Base-by-base conservation (phyloP, 2,329 filamentous ascomycete species). In the Botrytis tulipae region DNA sequence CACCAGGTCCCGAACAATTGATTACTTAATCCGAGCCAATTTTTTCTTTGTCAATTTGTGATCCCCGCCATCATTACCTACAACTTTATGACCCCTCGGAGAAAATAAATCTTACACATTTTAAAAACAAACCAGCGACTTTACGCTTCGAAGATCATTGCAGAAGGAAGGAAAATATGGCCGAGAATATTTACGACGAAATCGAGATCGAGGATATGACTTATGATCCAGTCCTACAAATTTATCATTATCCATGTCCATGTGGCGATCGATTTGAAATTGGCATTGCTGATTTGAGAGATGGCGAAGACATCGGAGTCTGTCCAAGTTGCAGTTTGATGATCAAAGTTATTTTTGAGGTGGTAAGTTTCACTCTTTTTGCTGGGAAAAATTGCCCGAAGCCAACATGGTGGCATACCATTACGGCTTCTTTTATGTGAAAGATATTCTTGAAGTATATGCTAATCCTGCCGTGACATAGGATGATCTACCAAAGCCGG, bases 191-290 rank as follows among this genome's bases (percentile, higher is more conserved):
- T 82, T 98, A 98, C 86, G 95, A 98, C 81, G 95, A 98, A 84
- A 95, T 98, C 83, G 95, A 98, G 83, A 98, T 98, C 85, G 95
- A 98, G 83, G 96, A 99, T 84, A 97, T 98, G 94, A 96, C 93
- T 80, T 98, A 89, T 82, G 94, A 98, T 83, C 85, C 90, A 65
- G 86, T 87, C 6, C 88, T 94, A 59, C 92, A 97, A 82, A 91
- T 97, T 78, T 99, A 97, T 85, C 92, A 95, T 84, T 97, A 97
- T 82, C 96, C 96, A 22, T 99, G 96, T 82, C 96, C 96, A 1
- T 99, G 96, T 84, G 96, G 96, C 85, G 96, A 99, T 84, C 90
- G 93, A 74, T 99, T 99, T 85, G 93, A 98, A 85, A 98, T 96
- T 80, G 89, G 88, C 32, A 89, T 98, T 73, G 89, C 87, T 72